These are phyloP conservation scores for Leccinum longicurvipes DNA, from an alignment of 768 basidiomycete species.

Conservation along the genomic window DNA sequence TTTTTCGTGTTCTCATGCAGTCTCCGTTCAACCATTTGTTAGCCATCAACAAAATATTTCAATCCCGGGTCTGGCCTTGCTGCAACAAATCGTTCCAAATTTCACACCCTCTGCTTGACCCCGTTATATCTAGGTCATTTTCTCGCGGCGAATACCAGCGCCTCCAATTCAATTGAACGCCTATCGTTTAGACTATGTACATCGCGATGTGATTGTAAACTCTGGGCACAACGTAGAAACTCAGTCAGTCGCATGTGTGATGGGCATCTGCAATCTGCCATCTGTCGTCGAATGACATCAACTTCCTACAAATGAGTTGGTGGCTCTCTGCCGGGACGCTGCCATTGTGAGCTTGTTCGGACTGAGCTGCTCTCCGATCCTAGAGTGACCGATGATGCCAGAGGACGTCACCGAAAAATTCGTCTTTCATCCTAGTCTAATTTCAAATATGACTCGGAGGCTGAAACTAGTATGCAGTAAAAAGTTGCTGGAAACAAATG, in stretches of 20 bases:
- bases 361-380: too few species aligned
- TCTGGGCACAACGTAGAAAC: neutral
- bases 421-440: neutral
- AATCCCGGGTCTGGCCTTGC: slow-evolving; percentile 27
- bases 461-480: neutral
- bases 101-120: slow-evolving; percentile 17
- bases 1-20: neutral
- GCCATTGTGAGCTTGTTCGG: too few species aligned
- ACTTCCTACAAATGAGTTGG: too few species aligned
- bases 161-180: neutral
- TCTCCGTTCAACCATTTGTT: neutral
- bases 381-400: neutral
- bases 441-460: neutral
- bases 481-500: neutral
- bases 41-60: slow-evolving; percentile 29
- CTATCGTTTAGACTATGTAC: neutral
- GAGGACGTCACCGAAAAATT: neutral
- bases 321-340: too few species aligned
- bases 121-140: neutral
- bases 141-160: neutral
- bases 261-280: neutral
- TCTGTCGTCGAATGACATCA: neutral
- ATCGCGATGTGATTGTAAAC: neutral
- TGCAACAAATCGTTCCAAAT: slow-evolving; percentile 20
- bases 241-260: neutral